Conservation (phyloP, 2,329 filamentous ascomycete genomes). For the Colletotrichum orchidophilum region DNA sequence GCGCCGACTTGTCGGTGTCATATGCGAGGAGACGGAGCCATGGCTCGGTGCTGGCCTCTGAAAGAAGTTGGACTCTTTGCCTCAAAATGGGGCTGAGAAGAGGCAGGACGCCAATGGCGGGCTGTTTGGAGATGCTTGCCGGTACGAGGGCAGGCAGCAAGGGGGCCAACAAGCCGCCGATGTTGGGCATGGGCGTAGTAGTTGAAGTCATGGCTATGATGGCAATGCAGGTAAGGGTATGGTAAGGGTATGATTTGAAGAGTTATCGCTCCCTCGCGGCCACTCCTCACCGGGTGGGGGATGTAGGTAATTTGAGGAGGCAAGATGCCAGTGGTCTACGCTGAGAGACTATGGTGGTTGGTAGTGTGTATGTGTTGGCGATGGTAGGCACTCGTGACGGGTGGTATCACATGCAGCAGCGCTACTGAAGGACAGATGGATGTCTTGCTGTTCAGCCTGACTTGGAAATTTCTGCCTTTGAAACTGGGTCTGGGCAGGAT, state of each 20-base stretch:
- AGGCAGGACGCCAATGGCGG: slow-evolving; percentile 65
- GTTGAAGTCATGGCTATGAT: slow-evolving; percentile 40
- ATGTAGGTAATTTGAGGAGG: slow-evolving; percentile 11
- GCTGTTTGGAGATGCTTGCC: slow-evolving; percentile 66
- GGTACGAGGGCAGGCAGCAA: slow-evolving; percentile 69
- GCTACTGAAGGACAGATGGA: slow-evolving; percentile 8
- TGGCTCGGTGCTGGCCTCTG: slow-evolving; percentile 66
- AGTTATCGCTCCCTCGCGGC: neutral
- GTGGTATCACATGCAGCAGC: slow-evolving; percentile 30
- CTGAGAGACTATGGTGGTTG: slow-evolving; percentile 1
- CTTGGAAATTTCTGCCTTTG: slow-evolving; percentile 30
- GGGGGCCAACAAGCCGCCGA: slow-evolving; percentile 60
- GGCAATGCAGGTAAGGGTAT: neutral
- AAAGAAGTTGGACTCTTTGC: slow-evolving; percentile 73
- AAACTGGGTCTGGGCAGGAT: neutral
- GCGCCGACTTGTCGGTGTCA: slow-evolving; percentile 64
- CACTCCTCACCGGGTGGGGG: neutral
- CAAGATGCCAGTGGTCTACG: slow-evolving; percentile 7
- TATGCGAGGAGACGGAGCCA: slow-evolving; percentile 82
- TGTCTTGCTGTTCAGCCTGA: slow-evolving; percentile 12
- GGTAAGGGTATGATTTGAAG: neutral
- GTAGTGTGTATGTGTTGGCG: slow-evolving; percentile 16
- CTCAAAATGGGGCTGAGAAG: slow-evolving; percentile 73
- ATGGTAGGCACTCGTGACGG: slow-evolving; percentile 10
- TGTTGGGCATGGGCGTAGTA: slow-evolving; percentile 43